Evolutionary conservation across 176 grass and related monocot genomes (phyloP).

Genomic region (Oryza brachyantha): DNA sequence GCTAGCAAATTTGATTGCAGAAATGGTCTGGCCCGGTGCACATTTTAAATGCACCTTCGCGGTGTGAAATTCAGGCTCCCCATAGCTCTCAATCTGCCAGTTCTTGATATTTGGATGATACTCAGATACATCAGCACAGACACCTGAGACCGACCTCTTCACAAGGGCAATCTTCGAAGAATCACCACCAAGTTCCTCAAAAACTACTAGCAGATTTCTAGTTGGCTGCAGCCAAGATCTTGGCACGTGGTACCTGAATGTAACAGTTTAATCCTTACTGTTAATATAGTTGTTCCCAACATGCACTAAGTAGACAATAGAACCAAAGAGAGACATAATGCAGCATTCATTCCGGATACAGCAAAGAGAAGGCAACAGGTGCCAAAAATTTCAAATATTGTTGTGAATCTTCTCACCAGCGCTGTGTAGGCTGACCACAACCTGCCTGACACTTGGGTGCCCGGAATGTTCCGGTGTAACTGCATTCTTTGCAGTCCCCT

Average conservation of each 20-base stretch:
- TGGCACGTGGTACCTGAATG: slow-evolving; percentile 93
- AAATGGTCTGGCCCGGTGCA: slow-evolving; percentile 76
- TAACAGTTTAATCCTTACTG: slow-evolving; percentile 2
- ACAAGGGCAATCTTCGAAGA: slow-evolving; percentile 69
- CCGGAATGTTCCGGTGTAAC: slow-evolving; percentile 70
- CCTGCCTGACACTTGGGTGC: slow-evolving; percentile 76
- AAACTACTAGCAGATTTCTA: slow-evolving; percentile 86
- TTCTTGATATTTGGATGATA: slow-evolving; percentile 83
- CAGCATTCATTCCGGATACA: background rate
- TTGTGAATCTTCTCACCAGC: slow-evolving; percentile 62
- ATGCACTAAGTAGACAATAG: background rate
- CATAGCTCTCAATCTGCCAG: slow-evolving; percentile 75
- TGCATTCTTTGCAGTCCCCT: slow-evolving; percentile 72
- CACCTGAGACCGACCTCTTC: slow-evolving; percentile 79
- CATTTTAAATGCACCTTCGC: slow-evolving; percentile 82
- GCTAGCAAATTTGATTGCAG: slow-evolving; percentile 93
- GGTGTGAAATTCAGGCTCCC: slow-evolving; percentile 45
- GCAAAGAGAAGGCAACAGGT: background rate
- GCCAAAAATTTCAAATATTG: background rate
- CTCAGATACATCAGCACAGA: slow-evolving; percentile 96
- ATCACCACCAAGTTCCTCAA: slow-evolving; percentile 95
- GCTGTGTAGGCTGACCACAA: slow-evolving; percentile 82
- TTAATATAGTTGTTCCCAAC: background rate
- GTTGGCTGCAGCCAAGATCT: slow-evolving; percentile 83
- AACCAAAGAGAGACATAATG: background rate